Base-by-base conservation (phyloP, 306 rosid genomes). In the Alnus glutinosa region DNA sequence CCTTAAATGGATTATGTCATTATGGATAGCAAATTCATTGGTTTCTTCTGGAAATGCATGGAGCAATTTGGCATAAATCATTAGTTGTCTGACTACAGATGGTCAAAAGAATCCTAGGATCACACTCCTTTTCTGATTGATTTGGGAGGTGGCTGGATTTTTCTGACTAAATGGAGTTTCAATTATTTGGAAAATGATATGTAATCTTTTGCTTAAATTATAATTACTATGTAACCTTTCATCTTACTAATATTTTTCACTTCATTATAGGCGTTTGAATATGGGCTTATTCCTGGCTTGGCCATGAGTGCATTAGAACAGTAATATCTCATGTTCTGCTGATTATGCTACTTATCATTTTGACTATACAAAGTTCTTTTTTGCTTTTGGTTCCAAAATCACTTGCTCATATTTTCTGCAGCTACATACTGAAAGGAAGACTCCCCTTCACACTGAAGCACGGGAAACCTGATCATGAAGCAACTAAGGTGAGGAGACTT, bases 391-490 rank as follows among this genome's bases (percentile, higher is more conserved):
- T 34, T 71, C 66, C 82, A 55, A 73, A 32, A 70, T 80, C 55
- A 71, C 85, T 83, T 32, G 79, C 57, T 34, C 51, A 74, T 75
- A 9, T 77, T 79, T 79, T 78, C 61, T 70, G 58, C 90, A 95
- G 98, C 84, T 95, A 91, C 64, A 47, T 95, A 83, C 82, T 91
- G 82, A 92, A 89, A 87, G 98, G 98, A 83, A 95, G 87, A 87
- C 84, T 82, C 28, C 89, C 97, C n/a, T 69, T 83, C 51, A 92
- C 94, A 5, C 83, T 92, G 88, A 95, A 87, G 89, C 98, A 95
- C 84, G 97, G 98, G 73, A 91, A 86, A 85, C 96, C 98, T 57
- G 98, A 95, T 87, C 95, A 92, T 80, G 84, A 92, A 83, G 90
- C 96, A 72, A 92, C 96, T 81, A 55, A 88, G 82, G 98, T 92